Conservation (phyloP, 805 yeast genomes). For the Barnettozyma vustinii region DNA sequence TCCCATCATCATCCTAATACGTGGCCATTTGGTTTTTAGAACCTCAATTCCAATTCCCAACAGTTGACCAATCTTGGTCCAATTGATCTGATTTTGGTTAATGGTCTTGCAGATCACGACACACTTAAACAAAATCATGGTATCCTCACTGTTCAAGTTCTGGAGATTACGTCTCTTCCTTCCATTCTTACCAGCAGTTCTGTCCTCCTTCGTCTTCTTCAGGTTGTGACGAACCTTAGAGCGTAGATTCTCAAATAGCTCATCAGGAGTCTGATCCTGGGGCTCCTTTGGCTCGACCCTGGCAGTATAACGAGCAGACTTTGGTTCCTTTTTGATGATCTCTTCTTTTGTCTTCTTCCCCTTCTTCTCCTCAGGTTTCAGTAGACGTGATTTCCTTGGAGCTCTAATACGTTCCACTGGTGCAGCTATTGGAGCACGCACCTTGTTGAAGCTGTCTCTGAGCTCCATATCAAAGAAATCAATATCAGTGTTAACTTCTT, state of each 20-base stretch:
- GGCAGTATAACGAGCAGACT: constrained; percentile 1
- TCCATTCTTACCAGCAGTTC: background rate
- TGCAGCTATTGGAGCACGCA: constrained; percentile 2
- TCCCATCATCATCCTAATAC: constrained; percentile 58
- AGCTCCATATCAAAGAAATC: constrained; percentile 24
- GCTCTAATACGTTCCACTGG: background rate
- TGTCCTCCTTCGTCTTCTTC: constrained; percentile 1
- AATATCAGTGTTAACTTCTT: constrained; percentile 19
- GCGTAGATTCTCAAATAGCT: constrained; percentile 8
- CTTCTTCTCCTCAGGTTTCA: constrained; percentile 1
- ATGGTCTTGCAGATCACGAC: constrained; percentile 66
- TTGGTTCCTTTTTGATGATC: background rate
- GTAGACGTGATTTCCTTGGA: background rate
- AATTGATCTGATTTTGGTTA: constrained; percentile 51
- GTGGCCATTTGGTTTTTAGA: constrained; percentile 65
- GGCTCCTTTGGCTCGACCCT: constrained; percentile 7
- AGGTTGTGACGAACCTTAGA: constrained; percentile 4
- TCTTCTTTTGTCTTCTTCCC: background rate
- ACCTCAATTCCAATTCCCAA: constrained; percentile 41
- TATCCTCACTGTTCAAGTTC: constrained; percentile 16
- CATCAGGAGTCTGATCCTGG: constrained; percentile 2
- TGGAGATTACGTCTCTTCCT: constrained; percentile 18
- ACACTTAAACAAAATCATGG: constrained; percentile 43
- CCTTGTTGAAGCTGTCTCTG: constrained; percentile 15
- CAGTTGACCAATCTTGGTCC: constrained; percentile 51